Conservation (phyloP, 2,329 filamentous ascomycete genomes). For the Fusarium sp. region DNA sequence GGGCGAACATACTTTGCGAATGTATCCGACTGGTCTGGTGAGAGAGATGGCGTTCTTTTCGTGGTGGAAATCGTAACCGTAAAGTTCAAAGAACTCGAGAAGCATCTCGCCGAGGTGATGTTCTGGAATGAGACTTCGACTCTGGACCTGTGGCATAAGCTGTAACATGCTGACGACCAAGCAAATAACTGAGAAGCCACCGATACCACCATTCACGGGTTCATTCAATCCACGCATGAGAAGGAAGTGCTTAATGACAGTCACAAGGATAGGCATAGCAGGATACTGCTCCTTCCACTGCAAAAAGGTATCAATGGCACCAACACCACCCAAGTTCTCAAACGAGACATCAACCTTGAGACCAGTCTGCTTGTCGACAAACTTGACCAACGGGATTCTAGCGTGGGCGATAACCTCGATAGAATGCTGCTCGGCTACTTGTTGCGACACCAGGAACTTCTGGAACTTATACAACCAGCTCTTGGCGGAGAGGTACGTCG, state of each 20-base stretch:
- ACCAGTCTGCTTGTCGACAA: conserved; percentile 79
- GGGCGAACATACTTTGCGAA: conserved; percentile 74
- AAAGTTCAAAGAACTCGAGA: conserved; percentile 89
- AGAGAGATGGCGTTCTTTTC: conserved; percentile 78
- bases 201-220: conserved; percentile 89
- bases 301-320: conserved; percentile 83
- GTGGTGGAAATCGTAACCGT: conserved; percentile 84
- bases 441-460: conserved; percentile 65
- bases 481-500: conserved; percentile 62
- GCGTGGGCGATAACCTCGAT: conserved; percentile 78
- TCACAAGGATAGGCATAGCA: conserved; percentile 86
- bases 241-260: conserved; percentile 91
- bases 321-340: conserved; percentile 86
- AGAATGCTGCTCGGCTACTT: conserved; percentile 67
- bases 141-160: conserved; percentile 77
- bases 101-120: conserved; percentile 83
- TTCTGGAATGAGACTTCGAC: conserved; percentile 66
- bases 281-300: conserved; percentile 84
- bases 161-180: conserved; percentile 91
- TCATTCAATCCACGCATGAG: conserved; percentile 92
- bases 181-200: conserved; percentile 94
- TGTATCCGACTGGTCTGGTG: conserved; percentile 74
- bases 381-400: conserved; percentile 93
- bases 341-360: conserved; percentile 94
- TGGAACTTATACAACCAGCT: conserved; percentile 72